Percentiles rank a stretch among this genome's conserved stretches.
Evolutionary conservation across 106 monocot species (phyloP).

Genomic region (Amphibolis antarctica): DNA sequence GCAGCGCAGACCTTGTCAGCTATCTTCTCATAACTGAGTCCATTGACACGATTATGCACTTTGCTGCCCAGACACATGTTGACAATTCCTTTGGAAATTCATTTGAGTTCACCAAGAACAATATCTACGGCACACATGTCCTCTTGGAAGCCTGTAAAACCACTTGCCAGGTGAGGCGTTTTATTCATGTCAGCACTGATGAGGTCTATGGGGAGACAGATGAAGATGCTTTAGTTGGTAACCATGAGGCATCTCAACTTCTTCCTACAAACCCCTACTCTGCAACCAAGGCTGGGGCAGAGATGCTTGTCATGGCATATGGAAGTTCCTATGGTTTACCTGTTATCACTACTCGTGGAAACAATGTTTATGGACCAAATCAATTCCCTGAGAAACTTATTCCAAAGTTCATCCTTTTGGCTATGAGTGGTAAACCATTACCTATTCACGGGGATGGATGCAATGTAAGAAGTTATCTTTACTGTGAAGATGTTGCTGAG

Average conservation of each 20-base stretch:
- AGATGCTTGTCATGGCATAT: constrained; percentile 94
- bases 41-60: constrained; percentile 68
- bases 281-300: constrained; percentile 88
- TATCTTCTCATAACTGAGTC: constrained; percentile 55
- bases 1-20: constrained; percentile 84
- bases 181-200: constrained; percentile 95
- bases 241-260: constrained; percentile 82
- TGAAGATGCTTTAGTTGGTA: constrained; percentile 76
- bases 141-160: constrained; percentile 88
- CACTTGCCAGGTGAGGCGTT: constrained; percentile 56
- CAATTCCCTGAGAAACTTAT: constrained; percentile 39
- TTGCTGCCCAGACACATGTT: constrained; percentile 67
- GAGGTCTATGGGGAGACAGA: constrained; percentile 94
- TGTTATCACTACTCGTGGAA: constrained; percentile 22
- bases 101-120: constrained; percentile 93
- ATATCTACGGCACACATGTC: constrained; percentile 91
- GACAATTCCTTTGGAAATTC: constrained; percentile 94
- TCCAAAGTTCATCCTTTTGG: constrained; percentile 63
- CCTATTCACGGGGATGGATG: constrained; percentile 27
- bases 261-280: constrained; percentile 92
- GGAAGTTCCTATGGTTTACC: constrained; percentile 25
- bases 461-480: constrained; percentile 25
- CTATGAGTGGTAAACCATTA: constrained; percentile 13
- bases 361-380: constrained; percentile 27
- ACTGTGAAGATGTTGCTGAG: constrained; percentile 27